Evolutionary conservation across 164 flowering plant species (phyloP).

Genomic region (Taxillus chinensis): DNA sequence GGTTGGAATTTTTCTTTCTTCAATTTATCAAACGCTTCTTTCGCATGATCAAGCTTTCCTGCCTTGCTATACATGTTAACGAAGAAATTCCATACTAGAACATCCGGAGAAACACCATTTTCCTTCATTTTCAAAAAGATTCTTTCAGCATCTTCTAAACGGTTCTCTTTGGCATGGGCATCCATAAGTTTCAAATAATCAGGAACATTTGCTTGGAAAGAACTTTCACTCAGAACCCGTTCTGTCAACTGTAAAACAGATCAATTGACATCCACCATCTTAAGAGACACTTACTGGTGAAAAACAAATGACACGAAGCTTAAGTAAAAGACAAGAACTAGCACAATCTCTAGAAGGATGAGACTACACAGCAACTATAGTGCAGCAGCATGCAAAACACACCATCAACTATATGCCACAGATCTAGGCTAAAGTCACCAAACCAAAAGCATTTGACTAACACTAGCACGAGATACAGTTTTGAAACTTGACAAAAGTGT

Average conservation of each 20-base stretch:
- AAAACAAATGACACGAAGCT: no score
- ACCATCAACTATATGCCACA: no score
- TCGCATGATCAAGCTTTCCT: conserved; percentile 58
- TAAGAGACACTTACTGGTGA: background rate
- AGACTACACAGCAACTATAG: background rate
- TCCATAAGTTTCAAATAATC: conserved; percentile 80
- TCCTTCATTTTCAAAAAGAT: conserved; percentile 68
- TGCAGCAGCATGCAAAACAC: no score
- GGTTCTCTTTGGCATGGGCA: conserved; percentile 51
- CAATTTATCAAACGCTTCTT: conserved; percentile 55
- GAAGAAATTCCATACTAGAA: conserved; percentile 31
- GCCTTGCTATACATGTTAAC: conserved; percentile 73
- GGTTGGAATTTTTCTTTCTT: conserved; percentile 59
- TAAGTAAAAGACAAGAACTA: no score
- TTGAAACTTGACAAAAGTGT: no score
- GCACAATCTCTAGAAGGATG: background rate
- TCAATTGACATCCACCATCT: background rate
- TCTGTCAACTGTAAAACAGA: conserved; percentile 57
- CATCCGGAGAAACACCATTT: conserved; percentile 61
- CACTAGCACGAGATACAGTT: no score
- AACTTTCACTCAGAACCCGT: conserved; percentile 42
- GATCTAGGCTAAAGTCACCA: no score
- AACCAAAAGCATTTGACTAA: no score
- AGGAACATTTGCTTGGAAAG: conserved; percentile 51
- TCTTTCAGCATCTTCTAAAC: conserved; percentile 70